phyloP scores from a whole-genome alignment of 768 basidiomycete genomes.

The Lactarius hatsudake region DNA sequence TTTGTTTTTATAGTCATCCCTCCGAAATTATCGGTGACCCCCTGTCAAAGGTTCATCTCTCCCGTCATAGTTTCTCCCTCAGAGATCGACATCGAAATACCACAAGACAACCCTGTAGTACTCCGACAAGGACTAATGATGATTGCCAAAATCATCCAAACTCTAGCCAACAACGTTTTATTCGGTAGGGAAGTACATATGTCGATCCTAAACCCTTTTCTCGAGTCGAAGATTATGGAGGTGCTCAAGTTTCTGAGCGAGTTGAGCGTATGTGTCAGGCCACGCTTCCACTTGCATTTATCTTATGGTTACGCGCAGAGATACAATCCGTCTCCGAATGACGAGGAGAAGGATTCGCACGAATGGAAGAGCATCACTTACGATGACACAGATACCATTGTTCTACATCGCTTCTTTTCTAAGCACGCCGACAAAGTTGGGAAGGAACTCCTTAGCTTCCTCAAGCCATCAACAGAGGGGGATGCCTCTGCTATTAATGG shows the following conservation, averaged over 20 bases:
- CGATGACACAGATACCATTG: conserved; percentile 81
- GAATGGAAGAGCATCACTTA: conserved; percentile 75
- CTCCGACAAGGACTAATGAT: conserved; percentile 79
- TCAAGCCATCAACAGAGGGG: conserved; percentile 56
- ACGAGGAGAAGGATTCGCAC: conserved; percentile 56
- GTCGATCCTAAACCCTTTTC: conserved; percentile 74
- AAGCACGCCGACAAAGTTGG: conserved; percentile 86
- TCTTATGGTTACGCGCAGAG: conserved; percentile 36
- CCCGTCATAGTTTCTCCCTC: conserved; percentile 89
- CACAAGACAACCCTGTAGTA: conserved; percentile 52
- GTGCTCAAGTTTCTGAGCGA: conserved; percentile 78
- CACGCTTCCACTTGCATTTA: not conserved
- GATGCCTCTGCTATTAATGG: conserved; percentile 55
- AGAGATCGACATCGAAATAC: conserved; percentile 76
- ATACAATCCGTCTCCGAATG: conserved; percentile 39
- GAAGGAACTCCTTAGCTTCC: conserved; percentile 75
- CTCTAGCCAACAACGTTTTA: conserved; percentile 89
- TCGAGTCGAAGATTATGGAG: conserved; percentile 63
- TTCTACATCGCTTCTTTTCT: conserved; percentile 80
- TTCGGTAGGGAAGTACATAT: conserved; percentile 91
- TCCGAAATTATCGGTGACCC: not conserved
- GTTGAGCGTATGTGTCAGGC: conserved; percentile 51
- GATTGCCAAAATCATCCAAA: conserved; percentile 91
- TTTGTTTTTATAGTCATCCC: conserved; percentile 32
- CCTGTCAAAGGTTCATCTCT: conserved; percentile 73